Conservation (phyloP, 2,329 filamentous ascomycete genomes). For the Sporothrix pseudoabietina region DNA sequence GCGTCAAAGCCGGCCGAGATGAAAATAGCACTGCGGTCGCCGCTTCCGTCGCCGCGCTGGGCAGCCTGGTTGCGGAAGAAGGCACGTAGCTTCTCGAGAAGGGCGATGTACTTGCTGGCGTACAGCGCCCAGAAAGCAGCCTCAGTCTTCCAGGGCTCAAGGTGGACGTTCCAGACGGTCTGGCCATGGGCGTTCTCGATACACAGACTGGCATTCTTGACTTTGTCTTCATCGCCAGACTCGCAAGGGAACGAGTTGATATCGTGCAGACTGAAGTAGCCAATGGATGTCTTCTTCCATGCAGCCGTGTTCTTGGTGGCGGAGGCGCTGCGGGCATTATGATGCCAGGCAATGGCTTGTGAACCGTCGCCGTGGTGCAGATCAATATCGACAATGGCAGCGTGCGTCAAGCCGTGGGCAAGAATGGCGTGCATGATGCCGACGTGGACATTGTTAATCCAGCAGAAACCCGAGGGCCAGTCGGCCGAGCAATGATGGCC, state of each 20-base stretch:
- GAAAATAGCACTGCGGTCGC: constrained; percentile 78
- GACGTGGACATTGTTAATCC: constrained; percentile 97
- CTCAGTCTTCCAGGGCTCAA: constrained; percentile 81
- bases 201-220: constrained; percentile 90
- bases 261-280: constrained; percentile 95
- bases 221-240: constrained; percentile 67
- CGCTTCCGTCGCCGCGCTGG: constrained; percentile 40
- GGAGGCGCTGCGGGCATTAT: constrained; percentile 70
- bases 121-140: constrained; percentile 90
- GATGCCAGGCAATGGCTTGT: constrained; percentile 88
- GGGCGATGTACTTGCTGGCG: constrained; percentile 70
- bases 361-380: constrained; percentile 95
- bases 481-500: constrained; percentile 93
- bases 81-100: constrained; percentile 77
- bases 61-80: constrained; percentile 76
- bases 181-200: constrained; percentile 94
- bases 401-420: constrained; percentile 84
- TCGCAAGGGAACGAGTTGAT: constrained; percentile 86
- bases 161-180: constrained; percentile 92
- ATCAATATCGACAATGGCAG: constrained; percentile 90
- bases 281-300: constrained; percentile 84
- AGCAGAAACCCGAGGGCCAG: constrained; percentile 93
- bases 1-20: constrained; percentile 96
- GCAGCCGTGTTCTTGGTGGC: constrained; percentile 69
- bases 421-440: constrained; percentile 90